Evolutionary conservation across 176 grass and related monocot genomes (phyloP), one percentile per base, ranked within the genome.

Genomic region (Oryza nivara): DNA sequence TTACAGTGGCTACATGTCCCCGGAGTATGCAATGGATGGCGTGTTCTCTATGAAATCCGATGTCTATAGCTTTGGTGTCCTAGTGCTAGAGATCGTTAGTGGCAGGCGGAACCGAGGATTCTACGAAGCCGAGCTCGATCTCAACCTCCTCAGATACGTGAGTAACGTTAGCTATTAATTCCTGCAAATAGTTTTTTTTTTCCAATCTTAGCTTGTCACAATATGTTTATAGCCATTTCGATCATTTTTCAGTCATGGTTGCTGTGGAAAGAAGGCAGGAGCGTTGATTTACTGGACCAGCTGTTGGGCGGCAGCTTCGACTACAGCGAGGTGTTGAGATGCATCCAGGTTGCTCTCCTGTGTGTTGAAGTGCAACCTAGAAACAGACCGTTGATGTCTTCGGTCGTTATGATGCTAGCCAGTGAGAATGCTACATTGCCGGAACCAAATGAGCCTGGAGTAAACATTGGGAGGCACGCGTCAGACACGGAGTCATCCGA

Each of bases 311-410:
- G 83, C 56, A 68, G 66, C n/a, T 78, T 61, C 67, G 35, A 60
- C 68, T 69, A 79, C 43, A 11, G 68, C 35, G 83, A 79, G 74
- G 78, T 74, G 60, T 43, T 69, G 41, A 72, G 88, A 12, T 90
- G 85, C 67, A 58, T 92, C 20, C 85, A 92, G 44, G 68, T 88
- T 16, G 91, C 76, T 40, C 84, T 92, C 0, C 63, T 90, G 23
- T 92, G 91, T 16, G 88, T 92, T 0, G 77, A 90, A 45, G 88
- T 79, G 82, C 72, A 69, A 32, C 85, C 88, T 25, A 67, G n/a
- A 38, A 84, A 85, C 73, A 83, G 84, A 43, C 91, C 91, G 7
- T 22, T 84, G 19, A 92, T 88, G 91, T 89, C 88, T 34, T 65
- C 65, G 7, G 88, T 82, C 4, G 71, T 82, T 17, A 61, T 82